Evolutionary conservation across 108 stramenopile genomes (phyloP), one percentile per base, ranked within the genome.

Genomic region (Craspedostauros australis): DNA sequence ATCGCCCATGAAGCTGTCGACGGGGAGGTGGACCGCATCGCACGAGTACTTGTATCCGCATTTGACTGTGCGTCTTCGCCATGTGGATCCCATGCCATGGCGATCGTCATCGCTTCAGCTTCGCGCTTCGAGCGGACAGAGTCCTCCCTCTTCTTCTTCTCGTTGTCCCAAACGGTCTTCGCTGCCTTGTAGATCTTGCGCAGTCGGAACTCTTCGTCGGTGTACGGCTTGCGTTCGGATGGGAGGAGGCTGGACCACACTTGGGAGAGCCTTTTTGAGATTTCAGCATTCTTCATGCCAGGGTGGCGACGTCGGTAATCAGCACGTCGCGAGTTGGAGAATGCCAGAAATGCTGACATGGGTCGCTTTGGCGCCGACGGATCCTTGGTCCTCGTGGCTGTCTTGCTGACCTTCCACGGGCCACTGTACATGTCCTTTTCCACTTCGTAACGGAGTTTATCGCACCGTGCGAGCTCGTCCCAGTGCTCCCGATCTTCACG

Each of bases 301-400:
- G 64, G 64, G 28, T 72, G 25, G 32, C 52, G 21, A 5, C 44
- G 30, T 30, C 70, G 69, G 11, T 73, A 48, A 5, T 52, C 25
- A 11, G 46, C 15, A 8, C 76, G 67, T 11, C 54, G 63, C 16
- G 39, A 57, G 39, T 69, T 73, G 9, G 68, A 73, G 36, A 55
- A 77, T 4, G 72, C 60, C 25, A 76, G 30, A 46, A 72, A 80
- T 15, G 79, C 67, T n/a, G 57, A 50, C 79, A 80, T 70, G 6
- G 74, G 71, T 8, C 79, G 74, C 28, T 80, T 80, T 1, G 79
- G 79, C 18, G 71, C 71, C 25, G 54, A 60, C 14, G 79, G 79
- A 34, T 80, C 74, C 46, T 80, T 80, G 3, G 39, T 20, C 30
- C 41, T 37, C 50, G 60, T 55, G 25, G 39, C 54, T 15, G 46